Evolutionary conservation across 1,284 basidiomycete genomes (phyloP), one percentile per base, ranked within the genome.

Genomic region (Moesziomyces antarcticus): DNA sequence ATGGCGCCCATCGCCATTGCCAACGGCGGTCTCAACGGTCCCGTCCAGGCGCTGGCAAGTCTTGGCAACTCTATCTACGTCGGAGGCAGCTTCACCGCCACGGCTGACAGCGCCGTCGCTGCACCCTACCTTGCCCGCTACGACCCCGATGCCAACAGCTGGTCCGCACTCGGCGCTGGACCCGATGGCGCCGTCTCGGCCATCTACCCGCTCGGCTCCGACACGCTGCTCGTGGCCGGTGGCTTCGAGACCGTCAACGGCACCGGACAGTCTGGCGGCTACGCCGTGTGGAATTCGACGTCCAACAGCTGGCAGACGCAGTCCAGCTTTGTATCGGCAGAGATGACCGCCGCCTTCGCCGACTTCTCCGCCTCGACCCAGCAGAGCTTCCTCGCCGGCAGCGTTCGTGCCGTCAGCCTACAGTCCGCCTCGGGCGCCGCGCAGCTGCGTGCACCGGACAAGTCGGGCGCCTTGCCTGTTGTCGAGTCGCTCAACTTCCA

Each of bases 31-130:
- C 76, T 85, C 47, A 76, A 82, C 49, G 85, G 82, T n/a, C 21
- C 51, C 5, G 79, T 85, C 51, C 40, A 43, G 7, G 70, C 73
- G 2, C 57, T 85, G 21, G 63, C 75, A n/a, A 65, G 55, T 30
- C 55, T 82, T 18, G 73, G 76, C 16, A 78, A 70, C 75, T 87
- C 85, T 10, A 85, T 98, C 27, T 97, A 89, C 82, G 90, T 94
- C 47, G 95, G 93, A 35, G 95, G 95, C 1, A 87, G 89, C 3
- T 99, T 98, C 85, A 89, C 87, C 1, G 89, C 91, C 70, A 92
- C 92, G 0, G 85, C 86, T 45, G 88, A 89, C 54, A 46, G 49
- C 53, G 85, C 94, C 11, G 85, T 85, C 45, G 88, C 51, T 6
- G 54, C 63, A 1, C 51, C 58, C 9, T 73, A 91, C 59, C 84